A percentile compares a stretch with the other conserved stretches of the same genome.
phyloP scores from a whole-genome alignment of 2,329 filamentous ascomycete species.

The Fusarium odoratissimum region DNA sequence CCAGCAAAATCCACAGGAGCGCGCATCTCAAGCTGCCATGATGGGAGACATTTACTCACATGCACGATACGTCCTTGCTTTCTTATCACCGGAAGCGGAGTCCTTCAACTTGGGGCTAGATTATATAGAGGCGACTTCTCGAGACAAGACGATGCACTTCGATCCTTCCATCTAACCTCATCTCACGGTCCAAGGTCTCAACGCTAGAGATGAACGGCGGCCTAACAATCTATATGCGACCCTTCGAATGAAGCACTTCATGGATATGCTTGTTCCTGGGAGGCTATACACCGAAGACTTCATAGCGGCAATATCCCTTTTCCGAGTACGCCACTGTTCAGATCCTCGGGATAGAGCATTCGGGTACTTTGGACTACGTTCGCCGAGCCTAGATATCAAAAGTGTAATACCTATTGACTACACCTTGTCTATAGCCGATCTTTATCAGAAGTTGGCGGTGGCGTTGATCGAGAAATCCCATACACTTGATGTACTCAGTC shows the following conservation, averaged over 20 bases:
- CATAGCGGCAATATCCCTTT: neutral
- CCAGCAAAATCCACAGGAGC: neutral
- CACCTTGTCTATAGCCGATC: rapidly evolving
- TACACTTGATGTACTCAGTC: neutral
- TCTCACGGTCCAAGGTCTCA: neutral
- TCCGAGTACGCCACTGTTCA: neutral
- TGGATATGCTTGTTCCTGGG: neutral
- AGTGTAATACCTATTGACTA: neutral
- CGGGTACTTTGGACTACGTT: neutral
- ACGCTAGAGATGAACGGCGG: neutral
- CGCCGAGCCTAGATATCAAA: rapidly evolving
- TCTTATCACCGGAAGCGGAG: neutral
- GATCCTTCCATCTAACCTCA: neutral
- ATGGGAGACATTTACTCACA: neutral
- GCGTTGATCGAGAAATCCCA: neutral
- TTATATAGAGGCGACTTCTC: neutral
- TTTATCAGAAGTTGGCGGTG: rapidly evolving
- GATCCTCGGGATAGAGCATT: neutral
- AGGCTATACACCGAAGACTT: neutral
- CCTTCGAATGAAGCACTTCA: neutral
- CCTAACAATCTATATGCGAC: neutral
- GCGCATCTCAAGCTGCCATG: rapidly evolving
- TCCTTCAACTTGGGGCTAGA: neutral
- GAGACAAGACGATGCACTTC: neutral
- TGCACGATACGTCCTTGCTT: neutral